These are phyloP conservation scores for Neurospora sublineolata DNA, from an alignment of 495 filamentous ascomycete genomes.

Conservation along the genomic window DNA sequence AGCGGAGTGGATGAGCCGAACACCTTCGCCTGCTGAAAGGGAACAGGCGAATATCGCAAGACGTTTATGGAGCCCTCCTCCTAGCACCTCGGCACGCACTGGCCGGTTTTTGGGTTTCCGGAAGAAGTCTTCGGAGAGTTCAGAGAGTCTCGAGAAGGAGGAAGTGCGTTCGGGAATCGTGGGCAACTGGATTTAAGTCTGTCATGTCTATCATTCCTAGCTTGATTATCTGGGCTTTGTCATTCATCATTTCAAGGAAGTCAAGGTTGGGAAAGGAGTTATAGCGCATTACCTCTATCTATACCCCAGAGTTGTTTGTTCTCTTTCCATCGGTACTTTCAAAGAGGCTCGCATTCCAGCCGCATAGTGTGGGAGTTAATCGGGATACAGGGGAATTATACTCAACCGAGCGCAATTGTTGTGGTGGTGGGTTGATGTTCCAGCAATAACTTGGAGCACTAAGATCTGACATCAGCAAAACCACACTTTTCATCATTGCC, in stretches of 20 bases:
- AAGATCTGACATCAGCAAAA: not conserved
- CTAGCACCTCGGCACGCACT: not conserved
- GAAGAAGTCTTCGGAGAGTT: not conserved
- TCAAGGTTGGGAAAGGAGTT: not conserved
- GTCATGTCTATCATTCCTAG: not conserved
- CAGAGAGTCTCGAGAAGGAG: not conserved
- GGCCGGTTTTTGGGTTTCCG: conserved; percentile 8
- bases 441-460: not conserved
- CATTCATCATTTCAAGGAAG: not conserved
- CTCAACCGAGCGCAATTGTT: not conserved
- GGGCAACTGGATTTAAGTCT: not conserved
- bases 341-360: not conserved
- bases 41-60: not conserved
- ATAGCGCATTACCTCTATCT: not conserved
- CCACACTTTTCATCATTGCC: not conserved
- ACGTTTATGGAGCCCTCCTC: conserved; percentile 13
- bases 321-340: not conserved
- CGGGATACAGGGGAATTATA: not conserved
- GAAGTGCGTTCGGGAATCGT: not conserved
- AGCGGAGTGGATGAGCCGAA: conserved; percentile 29
- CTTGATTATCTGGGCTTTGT: not conserved
- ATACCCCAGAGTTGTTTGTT: not conserved
- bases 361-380: not conserved
- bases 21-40: conserved; percentile 20
- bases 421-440: not conserved